Evolutionary conservation across 148 eudicot species (phyloP).

Genomic region (Selenicereus undatus): DNA sequence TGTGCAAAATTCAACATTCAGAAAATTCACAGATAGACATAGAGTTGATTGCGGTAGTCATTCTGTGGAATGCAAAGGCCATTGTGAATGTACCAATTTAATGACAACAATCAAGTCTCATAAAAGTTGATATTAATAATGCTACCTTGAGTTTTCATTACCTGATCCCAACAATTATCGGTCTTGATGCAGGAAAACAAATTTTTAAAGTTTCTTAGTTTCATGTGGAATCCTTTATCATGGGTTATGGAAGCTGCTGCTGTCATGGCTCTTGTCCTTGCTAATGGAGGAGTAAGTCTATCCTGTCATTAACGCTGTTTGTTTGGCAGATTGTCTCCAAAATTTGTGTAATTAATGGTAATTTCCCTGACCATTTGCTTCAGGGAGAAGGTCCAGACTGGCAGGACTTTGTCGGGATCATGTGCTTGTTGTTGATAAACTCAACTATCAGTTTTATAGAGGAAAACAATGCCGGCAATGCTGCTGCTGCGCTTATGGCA

Average conservation of each 20-base stretch:
- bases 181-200: conserved; percentile 59
- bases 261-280: conserved; percentile 68
- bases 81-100: background rate
- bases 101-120: background rate
- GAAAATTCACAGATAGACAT: background rate
- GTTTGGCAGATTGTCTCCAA: background rate
- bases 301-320: conserved; percentile 16
- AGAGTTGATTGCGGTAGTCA: background rate
- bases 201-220: conserved; percentile 67
- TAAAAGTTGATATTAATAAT: background rate
- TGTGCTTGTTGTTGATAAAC: conserved; percentile 54
- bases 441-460: conserved; percentile 72
- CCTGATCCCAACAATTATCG: background rate
- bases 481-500: conserved; percentile 73
- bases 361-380: conserved; percentile 7
- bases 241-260: conserved; percentile 94
- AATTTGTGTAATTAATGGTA: background rate
- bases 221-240: conserved; percentile 84
- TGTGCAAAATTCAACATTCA: background rate
- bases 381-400: conserved; percentile 74
- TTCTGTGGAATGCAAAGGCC: background rate
- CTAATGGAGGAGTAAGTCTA: conserved; percentile 73
- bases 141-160: conserved; percentile 10
- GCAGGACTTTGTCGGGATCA: conserved; percentile 72
- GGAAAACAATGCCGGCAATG: conserved; percentile 80